Conservation (phyloP, 1,284 basidiomycete species). For the Cutaneotrichosporon cutaneum region DNA sequence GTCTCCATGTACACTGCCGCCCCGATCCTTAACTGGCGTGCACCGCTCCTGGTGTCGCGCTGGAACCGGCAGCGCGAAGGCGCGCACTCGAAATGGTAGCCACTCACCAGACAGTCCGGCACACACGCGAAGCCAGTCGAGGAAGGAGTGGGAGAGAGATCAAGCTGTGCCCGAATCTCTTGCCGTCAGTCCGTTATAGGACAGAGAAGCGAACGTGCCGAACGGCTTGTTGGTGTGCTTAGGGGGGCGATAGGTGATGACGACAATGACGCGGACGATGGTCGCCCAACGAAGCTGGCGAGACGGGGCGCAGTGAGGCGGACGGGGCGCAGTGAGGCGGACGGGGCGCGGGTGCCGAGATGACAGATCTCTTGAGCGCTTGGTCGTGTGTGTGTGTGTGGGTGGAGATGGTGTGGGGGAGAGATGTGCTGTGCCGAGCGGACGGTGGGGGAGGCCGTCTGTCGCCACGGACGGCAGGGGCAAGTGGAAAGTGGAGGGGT, state of each 20-base stretch:
- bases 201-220: not conserved
- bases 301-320: not conserved
- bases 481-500: not conserved
- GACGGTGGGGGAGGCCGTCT: not conserved
- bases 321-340: not conserved
- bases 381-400: not conserved
- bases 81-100: not conserved
- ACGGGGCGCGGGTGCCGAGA: not conserved
- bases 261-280: constrained; percentile 1
- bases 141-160: not conserved
- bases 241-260: constrained; percentile 1
- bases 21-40: not conserved
- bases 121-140: not conserved
- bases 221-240: not conserved
- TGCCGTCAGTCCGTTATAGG: not conserved
- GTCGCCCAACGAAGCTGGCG: not conserved
- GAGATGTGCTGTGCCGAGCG: not conserved
- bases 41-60: not conserved
- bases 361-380: not conserved
- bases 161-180: not conserved
- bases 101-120: not conserved
- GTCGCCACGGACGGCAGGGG: not conserved
- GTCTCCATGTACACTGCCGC: not conserved
- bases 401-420: not conserved
- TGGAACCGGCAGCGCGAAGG: not conserved